Conservation (phyloP, 257 asterid genomes). For the Ilex asprella region DNA sequence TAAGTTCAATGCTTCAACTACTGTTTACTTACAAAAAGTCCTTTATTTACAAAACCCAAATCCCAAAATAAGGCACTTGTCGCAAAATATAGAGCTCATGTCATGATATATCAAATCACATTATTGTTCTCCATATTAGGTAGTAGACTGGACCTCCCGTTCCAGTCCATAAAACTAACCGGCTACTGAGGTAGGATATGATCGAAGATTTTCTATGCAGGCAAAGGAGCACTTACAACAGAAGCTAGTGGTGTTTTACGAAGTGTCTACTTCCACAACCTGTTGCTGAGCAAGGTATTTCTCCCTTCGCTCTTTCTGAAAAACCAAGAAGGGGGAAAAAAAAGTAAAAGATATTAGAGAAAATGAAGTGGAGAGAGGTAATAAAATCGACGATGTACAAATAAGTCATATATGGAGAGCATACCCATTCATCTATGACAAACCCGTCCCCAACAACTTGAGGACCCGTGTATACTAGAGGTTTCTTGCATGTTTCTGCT, state of each 20-base stretch:
- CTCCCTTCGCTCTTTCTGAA: conserved; percentile 20
- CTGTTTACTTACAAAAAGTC: no score
- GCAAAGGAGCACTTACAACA: conserved; percentile 1
- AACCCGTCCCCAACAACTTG: conserved; percentile 16
- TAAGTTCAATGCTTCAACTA: no score
- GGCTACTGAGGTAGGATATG: background rate
- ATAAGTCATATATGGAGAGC: background rate
- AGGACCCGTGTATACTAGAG: conserved; percentile 9
- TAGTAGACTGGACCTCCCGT: no score
- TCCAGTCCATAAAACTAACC: no score
- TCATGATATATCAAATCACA: background rate
- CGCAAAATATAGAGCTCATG: no score
- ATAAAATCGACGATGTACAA: background rate
- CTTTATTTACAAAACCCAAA: no score
- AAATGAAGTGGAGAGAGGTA: background rate
- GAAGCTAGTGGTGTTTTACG: background rate
- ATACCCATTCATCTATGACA: conserved; percentile 22
- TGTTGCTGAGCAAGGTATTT: conserved; percentile 19
- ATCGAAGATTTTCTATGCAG: background rate
- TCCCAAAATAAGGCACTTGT: no score
- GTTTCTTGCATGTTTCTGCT: conserved; percentile 18
- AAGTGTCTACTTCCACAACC: conserved; percentile 16
- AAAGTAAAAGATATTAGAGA: background rate
- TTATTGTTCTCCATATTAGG: background rate
- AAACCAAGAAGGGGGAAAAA: background rate